Base-by-base conservation (phyloP, 306 rosid species). In the Canavalia ensiformis region DNA sequence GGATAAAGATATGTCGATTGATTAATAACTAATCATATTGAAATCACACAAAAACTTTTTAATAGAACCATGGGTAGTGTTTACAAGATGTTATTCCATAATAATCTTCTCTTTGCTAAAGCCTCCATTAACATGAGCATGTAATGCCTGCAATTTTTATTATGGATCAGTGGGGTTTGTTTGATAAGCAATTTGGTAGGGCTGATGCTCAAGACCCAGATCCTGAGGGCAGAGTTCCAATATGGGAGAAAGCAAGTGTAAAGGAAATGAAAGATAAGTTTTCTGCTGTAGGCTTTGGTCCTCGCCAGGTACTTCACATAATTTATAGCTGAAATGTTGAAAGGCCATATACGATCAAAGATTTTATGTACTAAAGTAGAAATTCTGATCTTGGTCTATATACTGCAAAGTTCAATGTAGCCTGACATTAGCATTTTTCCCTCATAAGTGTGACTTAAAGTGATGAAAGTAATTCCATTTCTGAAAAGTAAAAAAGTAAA, bases 181-280 rank as follows among this genome's bases (percentile, higher is more conserved):
- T 95, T 55, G 98, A 95, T 25, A 88, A 54, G 75, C 86, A 90
- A 72, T 91, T 95, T 63, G 99, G 99, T 80, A 89, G 99, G 83
- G 35, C 82, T n/a, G 99, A 95, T 86, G 25, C 98, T 68, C 84
- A 93, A 85, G 99, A 88, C 47, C 89, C 98, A 8, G 99, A 95
- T 87, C 99, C 97, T 68, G 98, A 93, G 75, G 97, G 97, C 41
- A 91, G 98, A 86, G 84, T 95, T 81, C 99, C 99, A 64, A 33
- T 68, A 51, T 95, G 99, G 99, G 92, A 81, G 78, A 93, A 88
- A 68, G 96, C 92, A 35, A 95, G 87, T 75, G 97, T 95, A 9
- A 72, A 93, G 86, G 97, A 91, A 87, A 90, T 93, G 91, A 93
- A 95, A 83, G 93, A 93, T 75, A 95, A 93, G 83, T 95, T 95